These are phyloP conservation scores for Alternaria burnsii DNA, from an alignment of 2,329 filamentous ascomycete genomes.

Conservation along the genomic window DNA sequence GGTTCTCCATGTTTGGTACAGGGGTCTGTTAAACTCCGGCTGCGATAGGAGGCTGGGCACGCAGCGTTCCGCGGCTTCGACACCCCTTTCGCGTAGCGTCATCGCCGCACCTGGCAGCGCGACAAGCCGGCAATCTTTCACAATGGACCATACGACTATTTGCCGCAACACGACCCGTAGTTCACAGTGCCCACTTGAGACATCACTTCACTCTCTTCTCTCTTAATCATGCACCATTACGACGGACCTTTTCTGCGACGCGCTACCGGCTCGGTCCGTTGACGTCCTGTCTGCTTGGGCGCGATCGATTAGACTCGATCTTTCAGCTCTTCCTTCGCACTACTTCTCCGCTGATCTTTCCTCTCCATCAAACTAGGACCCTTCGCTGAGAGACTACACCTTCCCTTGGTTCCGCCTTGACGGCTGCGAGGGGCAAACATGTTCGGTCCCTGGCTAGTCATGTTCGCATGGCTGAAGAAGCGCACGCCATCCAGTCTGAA, in stretches of 20 bases:
- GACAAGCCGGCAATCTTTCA: slow-evolving; percentile 15
- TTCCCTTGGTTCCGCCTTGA: background rate
- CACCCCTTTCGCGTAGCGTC: slow-evolving; percentile 9
- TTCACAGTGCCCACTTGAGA: background rate
- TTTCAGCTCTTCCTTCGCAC: slow-evolving; percentile 15
- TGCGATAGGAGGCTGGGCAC: slow-evolving; percentile 6
- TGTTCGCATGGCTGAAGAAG: slow-evolving; percentile 40
- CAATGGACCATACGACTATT: slow-evolving; percentile 1
- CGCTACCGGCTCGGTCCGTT: slow-evolving; percentile 37
- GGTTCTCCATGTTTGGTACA: background rate
- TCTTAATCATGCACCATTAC: slow-evolving; percentile 16
- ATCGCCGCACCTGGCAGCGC: slow-evolving; percentile 10
- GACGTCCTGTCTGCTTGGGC: slow-evolving; percentile 12
- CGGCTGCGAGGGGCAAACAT: slow-evolving; percentile 26
- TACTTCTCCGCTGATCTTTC: background rate
- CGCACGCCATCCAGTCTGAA: slow-evolving; percentile 32
- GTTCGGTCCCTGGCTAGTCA: slow-evolving; percentile 44
- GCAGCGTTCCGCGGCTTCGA: slow-evolving; percentile 7
- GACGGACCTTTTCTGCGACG: slow-evolving; percentile 18
- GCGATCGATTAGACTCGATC: slow-evolving; percentile 11
- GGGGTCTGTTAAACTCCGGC: slow-evolving; percentile 7
- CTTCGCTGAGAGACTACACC: background rate
- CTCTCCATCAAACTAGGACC: background rate
- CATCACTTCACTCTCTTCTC: slow-evolving; percentile 3
- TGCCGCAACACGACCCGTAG: background rate